phyloP scores from a whole-genome alignment of 306 rosid species.

The Vigna unguiculata region DNA sequence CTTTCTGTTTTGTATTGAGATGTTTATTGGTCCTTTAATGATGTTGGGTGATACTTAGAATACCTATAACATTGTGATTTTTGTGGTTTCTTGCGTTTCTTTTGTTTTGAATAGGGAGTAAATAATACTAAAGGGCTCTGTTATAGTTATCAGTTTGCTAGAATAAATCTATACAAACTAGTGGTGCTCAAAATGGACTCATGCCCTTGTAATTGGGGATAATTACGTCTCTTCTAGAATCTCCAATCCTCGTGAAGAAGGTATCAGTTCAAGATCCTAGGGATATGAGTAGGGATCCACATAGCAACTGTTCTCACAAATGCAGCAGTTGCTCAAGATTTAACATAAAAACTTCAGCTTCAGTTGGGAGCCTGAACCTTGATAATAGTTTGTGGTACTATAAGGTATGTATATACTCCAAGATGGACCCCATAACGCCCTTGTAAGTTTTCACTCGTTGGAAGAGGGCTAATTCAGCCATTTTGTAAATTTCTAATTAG shows the following conservation, averaged over 20 bases:
- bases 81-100: constrained; percentile 17
- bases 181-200: constrained; percentile 10
- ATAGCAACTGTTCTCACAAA: constrained; percentile 1
- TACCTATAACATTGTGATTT: constrained; percentile 17
- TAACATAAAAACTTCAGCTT: constrained; percentile 5
- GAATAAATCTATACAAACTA: background rate
- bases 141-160: constrained; percentile 15
- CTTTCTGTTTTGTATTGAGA: background rate
- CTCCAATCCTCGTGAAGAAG: constrained; percentile 3
- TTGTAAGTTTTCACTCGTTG: background rate
- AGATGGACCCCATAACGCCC: background rate
- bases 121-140: background rate
- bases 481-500: background rate
- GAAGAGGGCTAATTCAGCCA: background rate
- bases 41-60: constrained; percentile 4
- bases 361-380: constrained; percentile 1
- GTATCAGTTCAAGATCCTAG: constrained; percentile 20
- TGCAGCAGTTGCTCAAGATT: constrained; percentile 12
- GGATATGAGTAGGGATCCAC: background rate
- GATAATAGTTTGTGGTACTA: background rate
- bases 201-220: constrained; percentile 23
- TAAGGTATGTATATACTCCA: background rate
- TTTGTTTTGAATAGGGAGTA: constrained; percentile 2
- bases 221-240: background rate
- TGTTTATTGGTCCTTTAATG: background rate